Evolutionary conservation across 768 basidiomycete species (phyloP).

Genomic region (Mycena venus): DNA sequence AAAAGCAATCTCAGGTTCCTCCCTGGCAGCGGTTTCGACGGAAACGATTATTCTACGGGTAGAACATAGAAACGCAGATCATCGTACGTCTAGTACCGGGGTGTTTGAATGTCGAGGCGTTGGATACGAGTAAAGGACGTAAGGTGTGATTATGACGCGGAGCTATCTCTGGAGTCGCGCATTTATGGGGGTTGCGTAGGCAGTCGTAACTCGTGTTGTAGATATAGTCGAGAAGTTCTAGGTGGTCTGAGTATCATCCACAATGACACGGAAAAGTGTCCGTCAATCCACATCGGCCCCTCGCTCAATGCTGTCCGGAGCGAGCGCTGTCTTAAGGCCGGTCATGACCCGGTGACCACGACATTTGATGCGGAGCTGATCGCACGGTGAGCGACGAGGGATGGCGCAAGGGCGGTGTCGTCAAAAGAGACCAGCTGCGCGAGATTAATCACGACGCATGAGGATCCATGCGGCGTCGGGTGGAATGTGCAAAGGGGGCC

Average conservation of each 20-base stretch:
- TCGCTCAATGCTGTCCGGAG: background rate
- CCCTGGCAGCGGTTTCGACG: too few relatives aligned
- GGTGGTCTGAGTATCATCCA: slow-evolving; percentile 46
- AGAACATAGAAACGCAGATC: too few relatives aligned
- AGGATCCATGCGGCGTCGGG: background rate
- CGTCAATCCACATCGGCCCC: slow-evolving; percentile 50
- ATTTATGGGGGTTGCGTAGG: background rate
- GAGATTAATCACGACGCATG: slow-evolving; percentile 48
- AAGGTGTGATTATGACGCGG: slow-evolving; percentile 13
- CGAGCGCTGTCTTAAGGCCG: slow-evolving; percentile 30
- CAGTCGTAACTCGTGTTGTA: slow-evolving; percentile 17
- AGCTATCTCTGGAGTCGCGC: slow-evolving; percentile 5
- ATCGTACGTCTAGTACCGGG: too few relatives aligned
- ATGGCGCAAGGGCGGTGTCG: slow-evolving; percentile 44
- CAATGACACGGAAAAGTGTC: slow-evolving; percentile 41
- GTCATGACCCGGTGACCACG: background rate
- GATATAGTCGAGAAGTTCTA: slow-evolving; percentile 42
- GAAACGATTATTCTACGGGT: too few relatives aligned
- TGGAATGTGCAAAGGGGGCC: background rate
- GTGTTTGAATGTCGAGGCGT: background rate
- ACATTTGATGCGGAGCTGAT: slow-evolving; percentile 41
- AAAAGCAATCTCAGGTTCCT: too few relatives aligned
- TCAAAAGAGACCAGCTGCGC: slow-evolving; percentile 51
- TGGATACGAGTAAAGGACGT: background rate
- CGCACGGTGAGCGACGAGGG: slow-evolving; percentile 40